Evolutionary conservation across 495 filamentous ascomycete species (phyloP).

Genomic region (Penicillium angulare): DNA sequence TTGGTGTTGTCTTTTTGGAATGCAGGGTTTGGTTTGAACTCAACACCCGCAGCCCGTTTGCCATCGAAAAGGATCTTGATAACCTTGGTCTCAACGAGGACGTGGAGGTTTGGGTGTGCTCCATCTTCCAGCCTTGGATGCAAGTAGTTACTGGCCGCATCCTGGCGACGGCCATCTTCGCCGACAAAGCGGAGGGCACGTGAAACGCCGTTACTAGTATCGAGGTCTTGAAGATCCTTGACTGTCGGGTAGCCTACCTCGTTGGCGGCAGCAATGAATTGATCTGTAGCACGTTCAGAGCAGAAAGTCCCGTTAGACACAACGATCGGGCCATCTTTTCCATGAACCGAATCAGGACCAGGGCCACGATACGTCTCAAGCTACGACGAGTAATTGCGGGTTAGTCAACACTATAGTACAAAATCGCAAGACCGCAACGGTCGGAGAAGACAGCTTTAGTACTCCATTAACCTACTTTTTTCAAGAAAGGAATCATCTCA

Average conservation of each 20-base stretch:
- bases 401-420: neutral
- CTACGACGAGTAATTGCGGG: neutral
- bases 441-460: neutral
- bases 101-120: neutral
- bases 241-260: neutral
- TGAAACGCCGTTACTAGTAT: neutral
- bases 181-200: neutral
- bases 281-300: neutral
- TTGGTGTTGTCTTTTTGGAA: neutral
- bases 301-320: neutral
- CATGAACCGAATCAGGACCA: neutral
- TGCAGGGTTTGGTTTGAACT: neutral
- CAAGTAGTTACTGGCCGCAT: slow-evolving; percentile 1
- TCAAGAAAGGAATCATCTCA: neutral
- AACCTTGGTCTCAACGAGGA: slow-evolving; percentile 1
- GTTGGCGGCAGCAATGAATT: slow-evolving; percentile 1
- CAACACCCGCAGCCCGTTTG: neutral
- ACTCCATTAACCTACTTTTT: neutral
- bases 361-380: slow-evolving; percentile 1
- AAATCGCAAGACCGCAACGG: neutral
- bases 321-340: neutral
- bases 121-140: neutral
- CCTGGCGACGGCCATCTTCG: neutral
- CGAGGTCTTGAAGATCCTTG: slow-evolving; percentile 1
- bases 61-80: neutral